phyloP scores from a whole-genome alignment of 2,329 filamentous ascomycete genomes.

The Talaromyces sp. region DNA sequence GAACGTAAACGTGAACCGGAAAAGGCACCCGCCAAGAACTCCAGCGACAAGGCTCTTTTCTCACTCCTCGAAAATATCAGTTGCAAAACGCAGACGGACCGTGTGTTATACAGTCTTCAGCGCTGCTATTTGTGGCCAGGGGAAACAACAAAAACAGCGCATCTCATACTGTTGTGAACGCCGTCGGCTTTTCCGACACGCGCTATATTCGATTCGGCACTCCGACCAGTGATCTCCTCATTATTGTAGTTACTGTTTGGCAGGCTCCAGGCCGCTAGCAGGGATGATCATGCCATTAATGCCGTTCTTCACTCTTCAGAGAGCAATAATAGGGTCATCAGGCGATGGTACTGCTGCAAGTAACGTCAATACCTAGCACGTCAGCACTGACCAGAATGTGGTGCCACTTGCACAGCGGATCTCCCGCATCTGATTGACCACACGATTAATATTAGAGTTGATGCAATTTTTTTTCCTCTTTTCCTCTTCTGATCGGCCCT shows the following conservation, averaged over 20 bases:
- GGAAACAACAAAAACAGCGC: neutral
- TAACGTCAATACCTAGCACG: neutral
- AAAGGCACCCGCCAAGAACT: neutral
- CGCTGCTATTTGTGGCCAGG: neutral
- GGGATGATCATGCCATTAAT: neutral
- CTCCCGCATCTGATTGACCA: neutral
- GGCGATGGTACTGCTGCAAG: neutral
- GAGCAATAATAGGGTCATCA: neutral
- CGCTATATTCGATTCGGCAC: neutral
- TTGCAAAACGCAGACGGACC: neutral
- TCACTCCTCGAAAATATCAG: neutral
- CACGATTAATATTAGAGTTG: neutral
- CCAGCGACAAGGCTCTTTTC: neutral
- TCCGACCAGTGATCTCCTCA: neutral
- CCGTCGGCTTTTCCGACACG: neutral
- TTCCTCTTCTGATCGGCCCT: neutral
- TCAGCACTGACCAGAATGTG: neutral
- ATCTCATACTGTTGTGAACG: neutral
- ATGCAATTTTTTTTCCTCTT: neutral
- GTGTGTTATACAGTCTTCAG: neutral
- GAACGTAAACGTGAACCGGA: neutral
- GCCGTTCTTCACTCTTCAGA: neutral
- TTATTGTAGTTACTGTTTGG: neutral
- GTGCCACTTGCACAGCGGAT: neutral
- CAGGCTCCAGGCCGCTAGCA: neutral